Evolutionary conservation across 108 stramenopile genomes (phyloP), one percentile per base, ranked within the genome.

Genomic region (Pseudonitzschia pungens): DNA sequence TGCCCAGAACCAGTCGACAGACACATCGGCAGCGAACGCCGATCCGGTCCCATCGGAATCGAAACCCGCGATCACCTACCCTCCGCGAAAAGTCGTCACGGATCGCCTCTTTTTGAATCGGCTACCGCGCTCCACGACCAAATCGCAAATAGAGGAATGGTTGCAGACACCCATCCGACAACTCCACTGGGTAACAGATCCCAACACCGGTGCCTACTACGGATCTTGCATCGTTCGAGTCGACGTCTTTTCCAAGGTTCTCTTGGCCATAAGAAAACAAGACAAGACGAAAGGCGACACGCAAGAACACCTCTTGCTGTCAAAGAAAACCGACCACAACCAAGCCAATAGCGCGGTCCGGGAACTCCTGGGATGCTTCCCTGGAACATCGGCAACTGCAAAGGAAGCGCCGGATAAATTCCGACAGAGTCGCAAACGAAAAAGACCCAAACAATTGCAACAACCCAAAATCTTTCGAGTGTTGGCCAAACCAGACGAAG

Each of bases 171-270:
- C 36, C 6, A 54, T 79, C 5, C 58, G 50, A 15, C 59, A 28
- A 16, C 42, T 87, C 36, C 83, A 87, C 48, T 92, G 91, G 91
- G 44, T 89, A 41, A 82, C 79, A 43, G 86, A 87, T 70, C 65
- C 67, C 53, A 57, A 83, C 0, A 83, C 74, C 26, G 73, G 70
- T 27, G 80, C 78, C 0, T 92, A 86, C 56, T 86, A 87, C 50
- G 91, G 91, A 32, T 92, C 86, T 8, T 85, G 86, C 27, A 75
- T 92, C 33, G 85, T 84, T 4, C 68, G 85, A 54, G 65, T 89
- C 63, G 41, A 55, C 41, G 33, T 62, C 36, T 62, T 62, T 62
- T 62, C 60, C n/a, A 62, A 62, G 20, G 2, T 62, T 4, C n/a
- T 62, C 7, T n/a, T 62, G 36, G 29, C 33, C n/a, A 62, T 62